Percentiles rank a stretch among this genome's conserved stretches.
phyloP scores from a whole-genome alignment of 2,329 filamentous ascomycete genomes.

The Penicillium sp. region DNA sequence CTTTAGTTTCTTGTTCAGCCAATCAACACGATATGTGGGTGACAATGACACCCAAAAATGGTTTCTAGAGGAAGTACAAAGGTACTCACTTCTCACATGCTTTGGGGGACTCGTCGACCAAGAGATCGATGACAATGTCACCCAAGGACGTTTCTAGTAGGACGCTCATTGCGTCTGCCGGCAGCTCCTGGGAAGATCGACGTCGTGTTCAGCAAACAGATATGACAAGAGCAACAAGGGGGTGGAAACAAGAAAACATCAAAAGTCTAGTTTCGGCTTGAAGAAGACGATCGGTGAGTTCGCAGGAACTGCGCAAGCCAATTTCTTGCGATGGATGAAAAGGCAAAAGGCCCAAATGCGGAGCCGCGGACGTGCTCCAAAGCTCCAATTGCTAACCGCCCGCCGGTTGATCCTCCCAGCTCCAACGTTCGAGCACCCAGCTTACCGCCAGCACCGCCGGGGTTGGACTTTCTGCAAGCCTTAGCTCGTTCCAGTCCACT shows the following conservation, averaged over 20 bases:
- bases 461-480: constrained; percentile 14
- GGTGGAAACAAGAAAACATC: background rate
- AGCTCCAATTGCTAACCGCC: background rate
- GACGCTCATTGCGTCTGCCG: constrained; percentile 73
- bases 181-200: constrained; percentile 23
- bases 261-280: constrained; percentile 3
- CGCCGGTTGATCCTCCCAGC: constrained; percentile 12
- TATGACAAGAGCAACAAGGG: constrained; percentile 8
- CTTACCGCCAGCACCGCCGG: background rate
- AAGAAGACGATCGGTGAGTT: constrained; percentile 2
- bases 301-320: constrained; percentile 4
- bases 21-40: constrained; percentile 38
- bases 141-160: constrained; percentile 90
- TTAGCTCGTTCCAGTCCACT: constrained; percentile 14
- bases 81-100: constrained; percentile 90
- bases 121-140: constrained; percentile 92
- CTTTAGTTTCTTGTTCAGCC: constrained; percentile 64
- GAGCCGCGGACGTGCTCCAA: constrained; percentile 19
- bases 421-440: background rate
- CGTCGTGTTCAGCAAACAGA: constrained; percentile 19
- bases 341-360: constrained; percentile 15
- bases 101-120: constrained; percentile 86
- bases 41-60: background rate
- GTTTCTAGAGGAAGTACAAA: constrained; percentile 12
- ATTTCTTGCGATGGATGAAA: constrained; percentile 1